Evolutionary conservation across 2,329 filamentous ascomycete genomes (phyloP).

Genomic region (Xylaria sp.): DNA sequence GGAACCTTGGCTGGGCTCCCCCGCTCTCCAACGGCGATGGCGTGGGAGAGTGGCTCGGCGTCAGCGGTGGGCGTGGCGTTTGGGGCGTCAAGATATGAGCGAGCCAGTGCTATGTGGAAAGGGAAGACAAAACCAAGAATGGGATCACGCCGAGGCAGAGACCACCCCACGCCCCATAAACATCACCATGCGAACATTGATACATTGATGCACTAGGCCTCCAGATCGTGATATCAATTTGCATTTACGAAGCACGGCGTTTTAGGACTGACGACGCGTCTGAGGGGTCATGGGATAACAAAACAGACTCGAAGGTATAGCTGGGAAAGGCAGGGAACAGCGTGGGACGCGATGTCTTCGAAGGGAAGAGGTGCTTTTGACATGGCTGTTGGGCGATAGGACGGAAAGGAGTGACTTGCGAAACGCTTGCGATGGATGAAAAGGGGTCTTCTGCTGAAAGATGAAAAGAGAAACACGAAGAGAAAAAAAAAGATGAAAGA

Average conservation of each 20-base stretch:
- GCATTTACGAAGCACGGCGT: slow-evolving; percentile 30
- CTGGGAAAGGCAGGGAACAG: slow-evolving; percentile 47
- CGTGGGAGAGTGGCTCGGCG: slow-evolving; percentile 80
- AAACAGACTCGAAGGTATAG: slow-evolving; percentile 9
- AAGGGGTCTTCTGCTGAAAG: not conserved
- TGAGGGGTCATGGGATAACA: slow-evolving; percentile 7
- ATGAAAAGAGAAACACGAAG: too few relatives aligned
- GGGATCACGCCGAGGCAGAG: slow-evolving; percentile 2
- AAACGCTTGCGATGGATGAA: slow-evolving; percentile 45
- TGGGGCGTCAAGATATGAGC: slow-evolving; percentile 67
- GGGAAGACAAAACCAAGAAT: not conserved
- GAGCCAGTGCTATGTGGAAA: not conserved
- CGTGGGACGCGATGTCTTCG: slow-evolving; percentile 44
- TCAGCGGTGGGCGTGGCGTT: slow-evolving; percentile 77
- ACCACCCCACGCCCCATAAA: not conserved
- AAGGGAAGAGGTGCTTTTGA: slow-evolving; percentile 55
- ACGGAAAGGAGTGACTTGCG: slow-evolving; percentile 43
- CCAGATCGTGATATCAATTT: slow-evolving; percentile 14
- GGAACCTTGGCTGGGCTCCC: slow-evolving; percentile 83
- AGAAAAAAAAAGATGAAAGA: too few relatives aligned
- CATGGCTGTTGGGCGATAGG: slow-evolving; percentile 45
- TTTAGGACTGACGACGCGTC: slow-evolving; percentile 13
- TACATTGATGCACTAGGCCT: slow-evolving; percentile 12
- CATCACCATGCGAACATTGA: slow-evolving; percentile 33
- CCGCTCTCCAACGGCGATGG: slow-evolving; percentile 65